phyloP scores from a whole-genome alignment of 2,329 filamentous ascomycete species.

The Colletotrichum simmondsii region DNA sequence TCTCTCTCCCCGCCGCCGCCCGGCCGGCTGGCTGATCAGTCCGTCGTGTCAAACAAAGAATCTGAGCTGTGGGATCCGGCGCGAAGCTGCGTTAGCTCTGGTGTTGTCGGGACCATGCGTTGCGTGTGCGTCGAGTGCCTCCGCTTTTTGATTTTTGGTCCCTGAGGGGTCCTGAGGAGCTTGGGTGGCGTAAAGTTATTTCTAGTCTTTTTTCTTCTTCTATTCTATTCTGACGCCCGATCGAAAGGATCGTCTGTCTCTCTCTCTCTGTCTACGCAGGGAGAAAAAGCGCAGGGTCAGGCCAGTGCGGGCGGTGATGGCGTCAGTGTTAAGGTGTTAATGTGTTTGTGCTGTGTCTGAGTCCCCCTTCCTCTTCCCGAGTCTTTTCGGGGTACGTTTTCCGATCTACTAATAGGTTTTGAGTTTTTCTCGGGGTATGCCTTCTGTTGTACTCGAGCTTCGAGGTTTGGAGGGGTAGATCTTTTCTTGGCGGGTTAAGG shows the following conservation, averaged over 20 bases:
- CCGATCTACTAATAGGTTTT: no score
- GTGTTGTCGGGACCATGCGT: neutral
- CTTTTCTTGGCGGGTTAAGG: no score
- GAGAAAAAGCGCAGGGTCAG: no score
- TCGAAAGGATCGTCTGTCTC: neutral
- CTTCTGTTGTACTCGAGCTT: no score
- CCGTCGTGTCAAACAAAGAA: conserved; percentile 31
- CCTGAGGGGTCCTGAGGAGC: no score
- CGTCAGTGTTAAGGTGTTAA: neutral
- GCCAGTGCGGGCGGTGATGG: neutral
- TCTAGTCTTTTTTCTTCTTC: no score
- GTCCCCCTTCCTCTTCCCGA: neutral
- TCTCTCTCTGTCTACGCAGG: neutral
- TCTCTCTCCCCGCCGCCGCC: conserved; percentile 7
- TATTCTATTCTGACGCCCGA: neutral
- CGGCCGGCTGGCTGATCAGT: conserved; percentile 7
- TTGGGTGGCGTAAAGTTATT: no score
- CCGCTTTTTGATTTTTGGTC: no score
- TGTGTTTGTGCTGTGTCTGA: neutral
- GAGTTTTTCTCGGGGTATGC: no score
- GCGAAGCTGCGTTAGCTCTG: neutral
- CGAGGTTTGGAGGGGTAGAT: no score
- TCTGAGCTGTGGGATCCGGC: neutral
- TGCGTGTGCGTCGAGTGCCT: neutral
- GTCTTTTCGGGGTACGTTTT: neutral